Percentiles rank a stretch among this genome's conserved stretches.
Conservation (phyloP, 805 yeast genomes). For the Torulaspora gathmanii region DNA sequence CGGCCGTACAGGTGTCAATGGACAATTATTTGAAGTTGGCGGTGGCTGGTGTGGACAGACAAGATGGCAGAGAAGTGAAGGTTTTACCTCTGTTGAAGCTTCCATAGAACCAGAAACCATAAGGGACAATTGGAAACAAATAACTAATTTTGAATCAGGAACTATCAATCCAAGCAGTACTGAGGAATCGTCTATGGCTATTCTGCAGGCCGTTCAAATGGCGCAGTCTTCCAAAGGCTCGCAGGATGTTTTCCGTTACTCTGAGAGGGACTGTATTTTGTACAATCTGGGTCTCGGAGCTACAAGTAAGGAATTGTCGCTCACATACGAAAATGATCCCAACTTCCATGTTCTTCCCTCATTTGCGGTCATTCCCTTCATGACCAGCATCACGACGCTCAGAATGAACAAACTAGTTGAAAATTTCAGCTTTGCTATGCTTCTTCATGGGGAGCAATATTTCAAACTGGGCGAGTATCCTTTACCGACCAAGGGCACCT, state of each 20-base stretch:
- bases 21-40: conserved; percentile 86
- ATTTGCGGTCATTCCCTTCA: conserved; percentile 83
- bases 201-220: conserved; percentile 55
- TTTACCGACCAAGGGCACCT: conserved; percentile 63
- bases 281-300: conserved; percentile 93
- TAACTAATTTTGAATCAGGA: conserved; percentile 59
- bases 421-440: conserved; percentile 81
- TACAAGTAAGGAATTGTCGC: conserved; percentile 65
- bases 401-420: conserved; percentile 60
- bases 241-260: conserved; percentile 48
- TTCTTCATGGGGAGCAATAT: conserved; percentile 94
- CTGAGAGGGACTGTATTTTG: conserved; percentile 66
- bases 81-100: conserved; percentile 54
- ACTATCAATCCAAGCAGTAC: conserved; percentile 50
- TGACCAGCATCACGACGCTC: conserved; percentile 55
- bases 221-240: conserved; percentile 36
- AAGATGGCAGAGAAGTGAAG: conserved; percentile 91
- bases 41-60: conserved; percentile 96
- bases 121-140: conserved; percentile 58
- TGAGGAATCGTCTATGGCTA: conserved; percentile 75
- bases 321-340: conserved; percentile 68
- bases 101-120: conserved; percentile 61
- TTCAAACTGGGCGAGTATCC: conserved; percentile 71
- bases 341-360: conserved; percentile 85
- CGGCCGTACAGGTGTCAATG: conserved; percentile 46